Base-by-base conservation (phyloP, 1,284 basidiomycete species). In the Cerrena zonata region DNA sequence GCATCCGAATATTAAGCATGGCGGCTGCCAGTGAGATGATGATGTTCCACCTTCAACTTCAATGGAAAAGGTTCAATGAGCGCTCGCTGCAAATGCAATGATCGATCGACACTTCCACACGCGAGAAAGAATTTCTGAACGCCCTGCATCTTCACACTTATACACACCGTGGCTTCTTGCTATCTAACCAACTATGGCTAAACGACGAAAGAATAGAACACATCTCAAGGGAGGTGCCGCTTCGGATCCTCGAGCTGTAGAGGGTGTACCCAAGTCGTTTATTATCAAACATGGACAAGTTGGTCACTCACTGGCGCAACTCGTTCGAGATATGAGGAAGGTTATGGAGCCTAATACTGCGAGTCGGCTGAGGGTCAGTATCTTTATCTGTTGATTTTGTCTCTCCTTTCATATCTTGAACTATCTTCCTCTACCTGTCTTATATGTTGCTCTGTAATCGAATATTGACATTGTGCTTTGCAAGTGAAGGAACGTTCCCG, bases 301-400 rank as follows among this genome's bases (percentile, higher is more conserved):
- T 26, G 94, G 94, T 13, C 77, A 80, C 49, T 91, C 91, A n/a
- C 78, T 96, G 48, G 72, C 84, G 2, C 88, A 92, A 60, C 84
- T 99, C 26, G 94, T 97, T 13, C 80, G 88, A 48, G 96, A 99
- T 69, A 75, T 97, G 61, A 78, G 96, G 60, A 90, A 91, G 68
- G 87, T 96, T 55, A 93, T 99, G 91, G 96, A 99, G 69, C 96
- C 96, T 53, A 94, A 98, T 67, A 99, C 96, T 19, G 96, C 95
- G 4, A 87, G 86, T 53, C 79, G 94, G 46, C 78, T 99, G 18
- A 84, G 75, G 71, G 92, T 94, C 59, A 56, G 82, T 74, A 42
- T 25, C 7, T 47, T 49, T 56, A 43, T 38, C 5, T 30, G 1
- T n/a, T n/a, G n/a, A n/a, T 36, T 1, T 19, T n/a, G 34, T 27